Conservation (phyloP, 2,329 filamentous ascomycete species). For the Verticillium nubilum region DNA sequence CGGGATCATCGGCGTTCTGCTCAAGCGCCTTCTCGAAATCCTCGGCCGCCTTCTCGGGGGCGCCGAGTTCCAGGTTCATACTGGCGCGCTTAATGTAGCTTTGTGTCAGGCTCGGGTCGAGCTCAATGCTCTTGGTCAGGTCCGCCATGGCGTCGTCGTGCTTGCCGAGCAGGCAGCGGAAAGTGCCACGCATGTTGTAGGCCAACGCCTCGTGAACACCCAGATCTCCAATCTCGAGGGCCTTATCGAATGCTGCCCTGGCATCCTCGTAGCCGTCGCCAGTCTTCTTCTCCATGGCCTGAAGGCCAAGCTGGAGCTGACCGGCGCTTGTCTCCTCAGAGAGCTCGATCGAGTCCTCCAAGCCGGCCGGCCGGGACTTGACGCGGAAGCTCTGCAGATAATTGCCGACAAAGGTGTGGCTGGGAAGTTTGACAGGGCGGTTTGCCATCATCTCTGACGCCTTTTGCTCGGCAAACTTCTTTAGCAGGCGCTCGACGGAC, state of each 20-base stretch:
- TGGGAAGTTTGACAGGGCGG: slow-evolving; percentile 82
- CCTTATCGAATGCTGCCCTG: slow-evolving; percentile 78
- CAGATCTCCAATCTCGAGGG: slow-evolving; percentile 74
- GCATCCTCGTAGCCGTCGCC: slow-evolving; percentile 90
- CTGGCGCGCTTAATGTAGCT: slow-evolving; percentile 98
- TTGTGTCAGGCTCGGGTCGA: slow-evolving; percentile 84
- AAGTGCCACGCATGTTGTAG: slow-evolving; percentile 95
- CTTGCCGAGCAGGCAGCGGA: slow-evolving; percentile 87
- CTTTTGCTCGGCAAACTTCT: slow-evolving; percentile 95
- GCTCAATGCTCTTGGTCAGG: slow-evolving; percentile 86
- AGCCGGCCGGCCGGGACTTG: slow-evolving; percentile 70
- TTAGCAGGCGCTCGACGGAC: slow-evolving; percentile 86
- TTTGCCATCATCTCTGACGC: slow-evolving; percentile 84
- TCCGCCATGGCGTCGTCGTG: slow-evolving; percentile 77
- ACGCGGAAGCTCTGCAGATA: slow-evolving; percentile 97
- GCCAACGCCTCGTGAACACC: slow-evolving; percentile 83
- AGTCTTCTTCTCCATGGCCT: slow-evolving; percentile 78
- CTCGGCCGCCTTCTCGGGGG: slow-evolving; percentile 77
- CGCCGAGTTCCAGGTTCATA: slow-evolving; percentile 91
- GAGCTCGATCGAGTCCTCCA: slow-evolving; percentile 78
- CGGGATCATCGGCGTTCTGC: slow-evolving; percentile 83
- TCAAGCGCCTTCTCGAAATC: slow-evolving; percentile 83
- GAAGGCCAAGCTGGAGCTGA: slow-evolving; percentile 77
- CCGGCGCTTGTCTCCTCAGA: slow-evolving; percentile 74
- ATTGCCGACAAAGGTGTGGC: slow-evolving; percentile 95